phyloP scores from a whole-genome alignment of 2,329 filamentous ascomycete genomes.

The Trichoderma sp. region DNA sequence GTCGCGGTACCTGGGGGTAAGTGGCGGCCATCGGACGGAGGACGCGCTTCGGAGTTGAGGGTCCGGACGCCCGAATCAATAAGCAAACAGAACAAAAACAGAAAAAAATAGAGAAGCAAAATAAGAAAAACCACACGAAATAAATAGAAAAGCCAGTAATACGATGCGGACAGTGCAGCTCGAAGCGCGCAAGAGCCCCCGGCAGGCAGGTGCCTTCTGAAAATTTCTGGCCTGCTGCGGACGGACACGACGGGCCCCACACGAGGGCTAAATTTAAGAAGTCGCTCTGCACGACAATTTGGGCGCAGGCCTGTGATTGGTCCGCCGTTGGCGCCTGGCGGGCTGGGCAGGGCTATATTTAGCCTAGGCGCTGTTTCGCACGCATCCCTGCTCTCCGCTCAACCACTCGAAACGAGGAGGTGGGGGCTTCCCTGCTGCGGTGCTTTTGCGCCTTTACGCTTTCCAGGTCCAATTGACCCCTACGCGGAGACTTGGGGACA shows the following conservation, averaged over 20 bases:
- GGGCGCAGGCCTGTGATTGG: constrained; percentile 33
- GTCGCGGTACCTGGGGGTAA: background rate
- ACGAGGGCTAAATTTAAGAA: constrained; percentile 22
- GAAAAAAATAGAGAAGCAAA: background rate
- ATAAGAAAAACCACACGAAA: background rate
- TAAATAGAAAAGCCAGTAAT: background rate
- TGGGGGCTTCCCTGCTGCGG: constrained; percentile 12
- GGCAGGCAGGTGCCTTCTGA: constrained; percentile 5
- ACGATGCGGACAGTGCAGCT: background rate
- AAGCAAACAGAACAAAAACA: background rate
- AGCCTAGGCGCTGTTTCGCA: constrained; percentile 29
- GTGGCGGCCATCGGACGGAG: background rate
- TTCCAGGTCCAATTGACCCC: background rate
- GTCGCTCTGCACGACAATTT: constrained; percentile 30
- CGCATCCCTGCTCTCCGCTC: constrained; percentile 21
- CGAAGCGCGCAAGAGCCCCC: background rate
- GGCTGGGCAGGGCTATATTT: constrained; percentile 38
- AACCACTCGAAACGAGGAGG: constrained; percentile 24
- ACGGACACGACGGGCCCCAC: constrained; percentile 15
- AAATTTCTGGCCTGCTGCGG: constrained; percentile 14
- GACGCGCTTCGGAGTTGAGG: background rate
- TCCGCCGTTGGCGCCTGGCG: constrained; percentile 34
- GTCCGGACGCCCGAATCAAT: background rate
- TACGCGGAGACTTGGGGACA: constrained; percentile 1
- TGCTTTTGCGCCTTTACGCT: background rate